A percentile compares a stretch with the other conserved stretches of the same genome.
phyloP scores from a whole-genome alignment of 177 flowering plant species.

The Vitis hybrid region DNA sequence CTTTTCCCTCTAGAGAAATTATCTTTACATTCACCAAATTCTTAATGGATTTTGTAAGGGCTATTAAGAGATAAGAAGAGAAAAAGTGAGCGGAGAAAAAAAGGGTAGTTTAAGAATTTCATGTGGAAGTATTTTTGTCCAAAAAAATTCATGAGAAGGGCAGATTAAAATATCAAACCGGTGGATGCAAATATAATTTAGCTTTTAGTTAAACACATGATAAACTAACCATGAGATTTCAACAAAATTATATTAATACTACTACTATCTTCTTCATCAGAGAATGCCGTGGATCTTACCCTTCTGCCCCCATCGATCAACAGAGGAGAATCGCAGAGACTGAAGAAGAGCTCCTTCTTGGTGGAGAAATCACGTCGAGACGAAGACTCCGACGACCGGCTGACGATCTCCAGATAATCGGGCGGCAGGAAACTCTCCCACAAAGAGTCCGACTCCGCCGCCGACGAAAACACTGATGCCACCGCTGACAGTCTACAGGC shows the following conservation, averaged over 20 bases:
- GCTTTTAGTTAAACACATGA: too few relatives aligned
- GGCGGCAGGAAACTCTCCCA: constrained; percentile 27
- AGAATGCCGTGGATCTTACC: constrained; percentile 8
- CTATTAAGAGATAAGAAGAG: too few relatives aligned
- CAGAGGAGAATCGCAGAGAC: constrained; percentile 19
- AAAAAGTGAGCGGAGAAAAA: too few relatives aligned
- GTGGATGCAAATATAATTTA: too few relatives aligned
- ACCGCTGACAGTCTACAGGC: constrained; percentile 10
- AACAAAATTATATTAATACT: background rate
- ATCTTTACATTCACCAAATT: too few relatives aligned
- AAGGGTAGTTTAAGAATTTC: too few relatives aligned
- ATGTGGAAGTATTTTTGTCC: too few relatives aligned
- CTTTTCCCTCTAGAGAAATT: too few relatives aligned
- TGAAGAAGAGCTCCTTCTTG: constrained; percentile 24
- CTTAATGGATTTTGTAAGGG: too few relatives aligned
- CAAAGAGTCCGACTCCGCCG: constrained; percentile 13
- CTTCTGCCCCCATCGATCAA: constrained; percentile 21
- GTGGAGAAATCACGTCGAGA: background rate
- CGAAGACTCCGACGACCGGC: background rate
- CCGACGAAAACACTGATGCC: constrained; percentile 10
- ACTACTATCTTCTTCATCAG: background rate
- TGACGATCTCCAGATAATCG: constrained; percentile 16
- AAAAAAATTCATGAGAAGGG: too few relatives aligned
- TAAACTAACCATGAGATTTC: too few relatives aligned
- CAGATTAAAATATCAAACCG: too few relatives aligned